These are phyloP conservation scores for Leccinum subgranulosum DNA, from an alignment of 768 basidiomycete genomes.

Conservation along the genomic window DNA sequence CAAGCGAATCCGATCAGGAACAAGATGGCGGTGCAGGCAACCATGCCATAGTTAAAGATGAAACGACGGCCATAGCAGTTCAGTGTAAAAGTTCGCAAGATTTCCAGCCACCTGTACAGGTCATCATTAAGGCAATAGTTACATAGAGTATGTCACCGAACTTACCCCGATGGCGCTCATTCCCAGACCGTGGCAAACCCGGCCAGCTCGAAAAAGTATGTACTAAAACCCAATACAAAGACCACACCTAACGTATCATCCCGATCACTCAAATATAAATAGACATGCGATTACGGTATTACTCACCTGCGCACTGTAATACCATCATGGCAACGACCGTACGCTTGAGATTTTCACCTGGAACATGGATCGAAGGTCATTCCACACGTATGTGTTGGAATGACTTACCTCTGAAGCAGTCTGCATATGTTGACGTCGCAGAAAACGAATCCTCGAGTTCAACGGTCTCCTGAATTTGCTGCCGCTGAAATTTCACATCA, in stretches of 20 bases:
- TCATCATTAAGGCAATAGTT: neutral
- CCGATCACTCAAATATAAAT: neutral
- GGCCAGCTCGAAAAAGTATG: conserved; percentile 37
- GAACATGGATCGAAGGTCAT: neutral
- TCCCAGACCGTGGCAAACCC: conserved; percentile 26
- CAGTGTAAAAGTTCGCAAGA: neutral
- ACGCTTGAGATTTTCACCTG: conserved; percentile 24
- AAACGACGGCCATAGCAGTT: neutral
- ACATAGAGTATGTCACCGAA: neutral
- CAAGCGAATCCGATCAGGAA: conserved; percentile 29
- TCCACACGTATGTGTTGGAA: neutral
- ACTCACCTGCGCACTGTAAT: conserved; percentile 24
- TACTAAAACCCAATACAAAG: conserved; percentile 28
- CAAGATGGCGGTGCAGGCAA: conserved; percentile 18
- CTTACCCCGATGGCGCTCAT: conserved; percentile 27
- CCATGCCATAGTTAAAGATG: conserved; percentile 13
- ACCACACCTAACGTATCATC: conserved; percentile 16
- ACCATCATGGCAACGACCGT: conserved; percentile 31
- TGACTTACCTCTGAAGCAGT: conserved; percentile 30
- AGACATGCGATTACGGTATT: neutral
- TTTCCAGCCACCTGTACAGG: conserved; percentile 23
- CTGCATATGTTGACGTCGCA: conserved; percentile 22
- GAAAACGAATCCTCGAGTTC: too few relatives aligned
- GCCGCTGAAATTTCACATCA: too few relatives aligned
- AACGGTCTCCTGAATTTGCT: too few relatives aligned